Conservation (phyloP, 2,329 filamentous ascomycete species). For the Camillea tinctor region DNA sequence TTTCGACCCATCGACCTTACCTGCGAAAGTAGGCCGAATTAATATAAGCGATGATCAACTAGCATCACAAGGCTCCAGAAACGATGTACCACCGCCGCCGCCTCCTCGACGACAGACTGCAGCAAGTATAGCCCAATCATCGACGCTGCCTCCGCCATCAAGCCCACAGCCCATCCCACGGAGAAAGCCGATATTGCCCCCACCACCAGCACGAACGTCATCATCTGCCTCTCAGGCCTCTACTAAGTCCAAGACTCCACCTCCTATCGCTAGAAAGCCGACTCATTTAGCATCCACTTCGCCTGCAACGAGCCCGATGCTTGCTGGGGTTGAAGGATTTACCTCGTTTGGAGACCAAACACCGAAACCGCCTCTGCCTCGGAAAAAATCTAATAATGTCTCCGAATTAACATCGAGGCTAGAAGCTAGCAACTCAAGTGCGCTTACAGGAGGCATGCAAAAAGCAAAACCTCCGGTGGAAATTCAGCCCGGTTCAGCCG, state of each 20-base stretch:
- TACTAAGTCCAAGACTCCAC: slow-evolving; percentile 31
- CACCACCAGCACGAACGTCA: slow-evolving; percentile 13
- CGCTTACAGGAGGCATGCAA: slow-evolving; percentile 30
- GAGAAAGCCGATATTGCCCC: slow-evolving; percentile 11
- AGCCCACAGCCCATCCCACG: slow-evolving; percentile 38
- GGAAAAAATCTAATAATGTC: slow-evolving; percentile 26
- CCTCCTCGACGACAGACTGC: slow-evolving; percentile 31
- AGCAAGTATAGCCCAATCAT: slow-evolving; percentile 16
- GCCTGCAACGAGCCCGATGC: slow-evolving; percentile 27
- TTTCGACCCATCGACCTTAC: slow-evolving; percentile 45
- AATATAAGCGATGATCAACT: slow-evolving; percentile 42
- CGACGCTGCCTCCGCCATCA: slow-evolving; percentile 20
- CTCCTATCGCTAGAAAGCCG: slow-evolving; percentile 62
- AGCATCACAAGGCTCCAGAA: slow-evolving; percentile 24
- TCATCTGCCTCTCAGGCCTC: slow-evolving; percentile 24
- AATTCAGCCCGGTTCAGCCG: slow-evolving; percentile 2
- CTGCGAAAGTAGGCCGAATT: slow-evolving; percentile 46
- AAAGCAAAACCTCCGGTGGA: slow-evolving; percentile 13
- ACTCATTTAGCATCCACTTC: slow-evolving; percentile 46
- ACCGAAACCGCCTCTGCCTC: slow-evolving; percentile 26
- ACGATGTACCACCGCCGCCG: slow-evolving; percentile 45
- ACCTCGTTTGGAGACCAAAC: slow-evolving; percentile 19
- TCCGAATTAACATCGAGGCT: slow-evolving; percentile 32
- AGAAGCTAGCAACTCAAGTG: slow-evolving; percentile 23
- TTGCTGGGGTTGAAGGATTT: slow-evolving; percentile 15